Percentiles rank a stretch among this genome's conserved stretches.
phyloP scores from a whole-genome alignment of 2,329 filamentous ascomycete genomes.

The Biscogniauxia sp. region DNA sequence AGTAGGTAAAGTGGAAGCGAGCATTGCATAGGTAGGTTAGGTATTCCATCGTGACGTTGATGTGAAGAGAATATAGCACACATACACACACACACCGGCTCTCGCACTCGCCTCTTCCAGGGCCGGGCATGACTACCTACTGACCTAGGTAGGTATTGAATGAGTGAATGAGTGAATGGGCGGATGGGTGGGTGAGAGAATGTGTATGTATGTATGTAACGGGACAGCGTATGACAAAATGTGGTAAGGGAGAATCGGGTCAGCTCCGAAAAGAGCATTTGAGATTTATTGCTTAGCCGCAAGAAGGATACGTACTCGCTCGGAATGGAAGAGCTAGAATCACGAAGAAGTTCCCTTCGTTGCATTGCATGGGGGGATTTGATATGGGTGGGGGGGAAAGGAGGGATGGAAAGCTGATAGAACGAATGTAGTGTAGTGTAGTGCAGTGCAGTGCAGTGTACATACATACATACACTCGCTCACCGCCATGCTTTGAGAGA shows the following conservation, averaged over 20 bases:
- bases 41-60: not conserved
- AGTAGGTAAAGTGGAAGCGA: not conserved
- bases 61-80: not conserved
- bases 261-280: not conserved
- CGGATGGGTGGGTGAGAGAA: too few relatives aligned
- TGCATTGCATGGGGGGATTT: not conserved
- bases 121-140: not conserved
- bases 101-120: not conserved
- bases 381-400: not conserved
- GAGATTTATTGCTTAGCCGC: constrained; percentile 10
- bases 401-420: not conserved
- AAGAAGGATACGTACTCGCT: constrained; percentile 8
- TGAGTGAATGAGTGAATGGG: too few relatives aligned
- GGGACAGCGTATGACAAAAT: not conserved
- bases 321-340: constrained; percentile 13
- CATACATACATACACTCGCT: not conserved
- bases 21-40: too few relatives aligned
- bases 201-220: too few relatives aligned
- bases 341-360: constrained; percentile 9
- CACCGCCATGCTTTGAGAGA: constrained; percentile 9
- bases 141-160: too few relatives aligned
- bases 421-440: not conserved
- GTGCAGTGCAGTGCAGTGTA: too few relatives aligned
- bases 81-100: not conserved
- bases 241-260: not conserved